A percentile compares a stretch with the other conserved stretches of the same genome.
These are phyloP conservation scores for Oehlia diaphana DNA, from an alignment of 192 early-diverging fungal genomes.

Conservation along the genomic window DNA sequence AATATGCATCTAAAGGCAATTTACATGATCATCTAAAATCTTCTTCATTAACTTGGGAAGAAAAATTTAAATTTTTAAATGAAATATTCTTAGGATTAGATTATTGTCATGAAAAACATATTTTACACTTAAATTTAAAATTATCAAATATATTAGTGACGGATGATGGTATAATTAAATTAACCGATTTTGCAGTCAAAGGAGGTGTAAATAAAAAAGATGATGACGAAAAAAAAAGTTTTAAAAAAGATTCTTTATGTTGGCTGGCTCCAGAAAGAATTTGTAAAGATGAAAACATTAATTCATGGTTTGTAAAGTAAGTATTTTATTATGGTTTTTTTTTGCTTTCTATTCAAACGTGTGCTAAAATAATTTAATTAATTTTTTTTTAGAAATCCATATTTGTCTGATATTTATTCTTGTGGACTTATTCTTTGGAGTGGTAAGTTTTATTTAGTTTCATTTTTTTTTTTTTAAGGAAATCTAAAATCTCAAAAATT, in stretches of 20 bases:
- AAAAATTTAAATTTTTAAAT: neutral
- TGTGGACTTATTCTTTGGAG: neutral
- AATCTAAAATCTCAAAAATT: neutral
- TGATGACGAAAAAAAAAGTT: neutral
- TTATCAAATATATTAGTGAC: neutral
- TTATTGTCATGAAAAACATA: neutral
- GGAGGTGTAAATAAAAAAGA: neutral
- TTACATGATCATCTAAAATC: neutral
- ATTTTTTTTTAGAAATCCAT: neutral
- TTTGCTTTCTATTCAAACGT: too few species aligned
- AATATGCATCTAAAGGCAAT: neutral
- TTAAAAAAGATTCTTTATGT: neutral
- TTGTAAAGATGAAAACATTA: neutral
- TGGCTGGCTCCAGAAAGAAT: neutral
- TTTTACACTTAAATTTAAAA: neutral
- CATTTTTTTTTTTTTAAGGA: neutral
- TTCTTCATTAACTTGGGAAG: neutral
- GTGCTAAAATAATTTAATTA: too few species aligned
- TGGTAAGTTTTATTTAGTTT: neutral
- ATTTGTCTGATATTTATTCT: neutral
- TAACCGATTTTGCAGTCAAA: neutral
- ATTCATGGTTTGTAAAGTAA: neutral
- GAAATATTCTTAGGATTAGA: neutral
- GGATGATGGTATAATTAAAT: neutral
- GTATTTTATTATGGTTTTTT: neutral